phyloP scores from a whole-genome alignment of 75 land plant genomes.

The Pinus tabuliformis region DNA sequence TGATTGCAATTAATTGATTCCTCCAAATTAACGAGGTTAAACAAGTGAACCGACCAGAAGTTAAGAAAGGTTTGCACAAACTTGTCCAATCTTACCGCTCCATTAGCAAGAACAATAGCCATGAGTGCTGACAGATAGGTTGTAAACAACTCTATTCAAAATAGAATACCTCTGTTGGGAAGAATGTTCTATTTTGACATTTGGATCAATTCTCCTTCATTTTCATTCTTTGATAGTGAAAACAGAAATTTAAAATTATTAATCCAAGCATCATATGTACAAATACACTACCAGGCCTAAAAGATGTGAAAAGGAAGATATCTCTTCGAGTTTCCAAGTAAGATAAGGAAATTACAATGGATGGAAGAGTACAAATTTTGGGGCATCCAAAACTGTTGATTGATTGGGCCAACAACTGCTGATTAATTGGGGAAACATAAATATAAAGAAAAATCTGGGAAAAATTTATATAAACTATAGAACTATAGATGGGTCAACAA shows the following conservation, averaged over 20 bases:
- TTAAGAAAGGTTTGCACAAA: neutral
- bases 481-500: too few relatives aligned
- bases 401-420: too few relatives aligned
- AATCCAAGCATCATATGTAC: neutral
- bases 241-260: neutral
- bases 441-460: too few relatives aligned
- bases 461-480: too few relatives aligned
- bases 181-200: neutral
- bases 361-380: too few relatives aligned
- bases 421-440: too few relatives aligned
- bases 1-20: slow-evolving; percentile 41
- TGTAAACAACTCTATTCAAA: neutral
- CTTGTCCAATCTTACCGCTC: slow-evolving; percentile 33
- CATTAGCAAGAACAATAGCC: slow-evolving; percentile 73
- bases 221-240: neutral
- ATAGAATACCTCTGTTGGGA: neutral
- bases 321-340: too few relatives aligned
- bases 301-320: too few relatives aligned
- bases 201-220: neutral
- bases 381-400: too few relatives aligned
- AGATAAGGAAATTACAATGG: too few relatives aligned
- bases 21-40: neutral
- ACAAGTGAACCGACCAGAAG: neutral
- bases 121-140: slow-evolving; percentile 40
- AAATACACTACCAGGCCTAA: too few relatives aligned